Evolutionary conservation across 805 yeast genomes (phyloP).

Genomic region (Pichia heedii): DNA sequence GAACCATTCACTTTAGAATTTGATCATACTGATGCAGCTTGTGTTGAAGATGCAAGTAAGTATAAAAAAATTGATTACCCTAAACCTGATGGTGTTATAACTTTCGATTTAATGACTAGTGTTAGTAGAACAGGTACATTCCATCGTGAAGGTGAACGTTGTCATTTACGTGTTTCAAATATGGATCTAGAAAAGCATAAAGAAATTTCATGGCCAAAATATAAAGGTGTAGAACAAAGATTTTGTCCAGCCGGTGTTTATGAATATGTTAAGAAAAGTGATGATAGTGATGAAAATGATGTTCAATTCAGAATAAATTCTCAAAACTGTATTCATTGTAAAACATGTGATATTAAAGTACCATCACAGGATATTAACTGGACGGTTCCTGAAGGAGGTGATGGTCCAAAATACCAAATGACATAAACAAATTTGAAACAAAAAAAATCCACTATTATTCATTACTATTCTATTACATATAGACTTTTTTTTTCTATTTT

Average conservation of each 20-base stretch:
- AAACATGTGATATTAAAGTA: constrained; percentile 95
- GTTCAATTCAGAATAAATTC: constrained; percentile 88
- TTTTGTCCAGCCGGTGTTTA: constrained; percentile 99
- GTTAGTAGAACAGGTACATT: constrained; percentile 94
- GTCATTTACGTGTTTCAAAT: constrained; percentile 67
- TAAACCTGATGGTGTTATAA: constrained; percentile 88
- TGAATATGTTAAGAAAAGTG: constrained; percentile 53
- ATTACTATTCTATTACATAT: background rate
- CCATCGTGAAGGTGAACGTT: constrained; percentile 89
- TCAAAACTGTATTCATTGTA: constrained; percentile 97
- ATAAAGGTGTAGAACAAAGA: constrained; percentile 78
- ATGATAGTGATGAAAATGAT: constrained; percentile 46
- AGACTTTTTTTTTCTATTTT: background rate
- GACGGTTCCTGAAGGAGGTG: constrained; percentile 99
- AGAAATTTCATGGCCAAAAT: constrained; percentile 58
- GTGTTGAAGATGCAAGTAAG: constrained; percentile 59
- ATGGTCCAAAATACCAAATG: constrained; percentile 93
- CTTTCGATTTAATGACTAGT: constrained; percentile 89
- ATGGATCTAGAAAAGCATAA: constrained; percentile 65
- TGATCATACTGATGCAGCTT: constrained; percentile 57
- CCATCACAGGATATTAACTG: constrained; percentile 92
- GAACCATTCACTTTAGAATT: constrained; percentile 83
- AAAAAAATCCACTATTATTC: background rate
- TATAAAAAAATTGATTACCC: constrained; percentile 77
- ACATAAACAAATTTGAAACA: constrained; percentile 32